Base-by-base conservation (phyloP, 768 basidiomycete species). In the Lactarius sp. region DNA sequence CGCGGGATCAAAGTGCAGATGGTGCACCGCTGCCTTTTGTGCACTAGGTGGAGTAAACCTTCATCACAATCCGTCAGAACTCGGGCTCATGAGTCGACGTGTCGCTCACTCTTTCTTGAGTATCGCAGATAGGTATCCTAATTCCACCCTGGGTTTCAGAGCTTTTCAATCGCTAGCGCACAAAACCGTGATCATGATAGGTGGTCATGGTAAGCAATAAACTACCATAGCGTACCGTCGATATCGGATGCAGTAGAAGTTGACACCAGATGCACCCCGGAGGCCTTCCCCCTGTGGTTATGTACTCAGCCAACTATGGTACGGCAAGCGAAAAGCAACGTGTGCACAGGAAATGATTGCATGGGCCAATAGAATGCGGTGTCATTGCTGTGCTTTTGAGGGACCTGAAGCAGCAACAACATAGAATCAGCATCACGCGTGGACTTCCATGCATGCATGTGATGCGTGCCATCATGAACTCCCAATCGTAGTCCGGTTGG, bases 111-210 rank as follows among this genome's bases (percentile, higher is more conserved):
- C 57, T 66, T 70, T 42, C 55, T 67, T 20, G 60, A 52, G 33
- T 72, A 73, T 27, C 65, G 64, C 3, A 60, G 20, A 56, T 61
- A 69, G 18, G 56, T 60, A n/a, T 66, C 66, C 70, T 67, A 73
- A 33, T 72, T 70, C 72, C 72, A 73, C 13, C 72, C 72, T 6
- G 69, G 69, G 55, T 73, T 73, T 9, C 72, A 71, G 9, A 73
- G 63, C 41, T 52, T 60, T 55, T 71, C 72, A 6, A 57, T 60
- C 14, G 55, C 68, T 69, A 22, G 3, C 6, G 20, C n/a, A 22
- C n/a, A 20, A 27, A 27, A 27, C 3, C 2, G 27, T 2, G 27
- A 3, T 27, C 27, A 27, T 3, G 3, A 27, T 27, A 2, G 27
- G 8, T 1, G 6, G 4, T n/a, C n/a, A n/a, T n/a, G n/a, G n/a